phyloP scores from a whole-genome alignment of 2,329 filamentous ascomycete species.

The Alternaria ventricosa region DNA sequence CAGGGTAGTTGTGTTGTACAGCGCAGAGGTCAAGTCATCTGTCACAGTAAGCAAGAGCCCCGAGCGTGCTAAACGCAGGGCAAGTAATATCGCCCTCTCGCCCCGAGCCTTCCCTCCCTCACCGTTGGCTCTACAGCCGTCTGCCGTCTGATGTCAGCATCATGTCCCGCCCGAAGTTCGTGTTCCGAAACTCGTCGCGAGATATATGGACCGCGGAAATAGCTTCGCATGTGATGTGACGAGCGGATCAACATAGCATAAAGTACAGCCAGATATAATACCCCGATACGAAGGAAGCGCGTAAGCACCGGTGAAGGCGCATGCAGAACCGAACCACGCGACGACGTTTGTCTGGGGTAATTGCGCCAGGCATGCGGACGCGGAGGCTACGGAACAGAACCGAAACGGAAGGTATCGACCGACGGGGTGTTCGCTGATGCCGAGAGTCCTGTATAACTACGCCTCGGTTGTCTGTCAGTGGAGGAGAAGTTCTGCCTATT shows the following conservation, averaged over 20 bases:
- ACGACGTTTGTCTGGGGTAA: background rate
- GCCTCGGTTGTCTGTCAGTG: background rate
- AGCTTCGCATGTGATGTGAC: background rate
- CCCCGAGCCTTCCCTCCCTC: conserved; percentile 15
- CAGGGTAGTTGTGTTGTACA: background rate
- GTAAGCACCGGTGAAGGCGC: background rate
- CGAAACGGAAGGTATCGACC: background rate
- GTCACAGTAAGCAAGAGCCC: background rate
- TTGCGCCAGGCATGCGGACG: background rate
- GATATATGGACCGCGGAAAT: background rate
- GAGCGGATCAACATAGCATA: background rate
- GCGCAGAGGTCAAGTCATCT: background rate
- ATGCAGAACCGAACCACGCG: background rate
- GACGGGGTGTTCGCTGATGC: background rate
- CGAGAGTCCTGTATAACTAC: background rate
- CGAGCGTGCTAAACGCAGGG: background rate
- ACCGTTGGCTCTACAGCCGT: conserved; percentile 10
- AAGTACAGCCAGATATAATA: background rate
- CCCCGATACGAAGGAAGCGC: background rate
- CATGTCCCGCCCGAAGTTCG: background rate
- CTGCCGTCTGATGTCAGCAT: conserved; percentile 19
- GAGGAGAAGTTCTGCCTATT: background rate
- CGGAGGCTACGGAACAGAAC: background rate
- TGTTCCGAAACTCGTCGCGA: background rate
- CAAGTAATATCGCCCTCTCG: background rate